These are phyloP conservation scores for Termitomyces sp. DNA, from an alignment of 768 basidiomycete genomes.

Conservation along the genomic window DNA sequence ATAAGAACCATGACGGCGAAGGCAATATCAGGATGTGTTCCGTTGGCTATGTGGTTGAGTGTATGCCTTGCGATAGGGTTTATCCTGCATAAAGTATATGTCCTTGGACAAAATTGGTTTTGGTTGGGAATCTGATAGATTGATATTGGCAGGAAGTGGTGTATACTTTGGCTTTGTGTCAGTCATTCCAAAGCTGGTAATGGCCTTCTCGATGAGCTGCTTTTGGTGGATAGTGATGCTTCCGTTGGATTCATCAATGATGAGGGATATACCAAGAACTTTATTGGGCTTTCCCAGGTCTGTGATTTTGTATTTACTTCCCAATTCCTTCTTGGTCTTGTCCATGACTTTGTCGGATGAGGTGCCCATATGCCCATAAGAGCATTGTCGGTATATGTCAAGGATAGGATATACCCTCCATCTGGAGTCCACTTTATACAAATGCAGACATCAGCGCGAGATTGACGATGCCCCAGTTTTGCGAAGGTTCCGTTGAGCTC, in stretches of 20 bases:
- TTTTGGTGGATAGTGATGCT: neutral
- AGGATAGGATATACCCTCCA: neutral
- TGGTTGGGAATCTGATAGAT: neutral
- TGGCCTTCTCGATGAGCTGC: neutral
- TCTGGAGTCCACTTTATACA: neutral
- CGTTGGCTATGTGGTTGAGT: neutral
- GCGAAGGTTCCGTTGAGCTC: no score
- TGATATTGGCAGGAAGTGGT: neutral
- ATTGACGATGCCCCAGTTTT: neutral
- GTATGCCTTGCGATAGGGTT: neutral
- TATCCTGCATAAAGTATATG: neutral
- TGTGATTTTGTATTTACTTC: neutral
- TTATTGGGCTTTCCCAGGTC: neutral
- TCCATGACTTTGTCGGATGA: neutral
- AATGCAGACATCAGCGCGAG: neutral
- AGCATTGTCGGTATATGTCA: neutral
- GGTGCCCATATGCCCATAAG: neutral
- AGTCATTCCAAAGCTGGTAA: neutral
- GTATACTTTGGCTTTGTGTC: neutral
- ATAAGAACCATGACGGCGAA: neutral
- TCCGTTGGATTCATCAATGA: neutral
- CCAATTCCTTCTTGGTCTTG: neutral
- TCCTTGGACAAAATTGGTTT: neutral
- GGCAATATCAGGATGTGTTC: neutral
- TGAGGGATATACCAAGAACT: neutral